Conservation (phyloP, 2,329 filamentous ascomycete genomes). For the Colletotrichum costaricense region DNA sequence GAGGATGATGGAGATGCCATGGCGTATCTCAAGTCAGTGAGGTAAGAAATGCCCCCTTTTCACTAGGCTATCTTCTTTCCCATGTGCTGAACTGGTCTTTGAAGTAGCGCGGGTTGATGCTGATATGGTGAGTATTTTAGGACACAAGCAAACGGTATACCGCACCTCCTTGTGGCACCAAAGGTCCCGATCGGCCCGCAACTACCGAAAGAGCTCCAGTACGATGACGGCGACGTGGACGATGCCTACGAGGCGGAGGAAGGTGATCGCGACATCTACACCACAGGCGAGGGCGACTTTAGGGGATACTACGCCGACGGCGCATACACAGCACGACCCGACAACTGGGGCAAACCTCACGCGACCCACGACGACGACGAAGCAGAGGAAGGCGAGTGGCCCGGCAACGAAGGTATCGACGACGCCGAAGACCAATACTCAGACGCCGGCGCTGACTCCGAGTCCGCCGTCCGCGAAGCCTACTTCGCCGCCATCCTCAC, state of each 20-base stretch:
- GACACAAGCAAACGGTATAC: slow-evolving; percentile 79
- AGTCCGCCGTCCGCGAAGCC: slow-evolving; percentile 66
- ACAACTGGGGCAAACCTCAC: slow-evolving; percentile 43
- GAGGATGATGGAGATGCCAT: slow-evolving; percentile 76
- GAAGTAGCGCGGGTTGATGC: slow-evolving; percentile 42
- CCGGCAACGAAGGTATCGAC: slow-evolving; percentile 41
- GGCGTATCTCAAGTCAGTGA: slow-evolving; percentile 77
- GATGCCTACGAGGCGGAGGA: slow-evolving; percentile 46
- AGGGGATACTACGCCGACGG: slow-evolving; percentile 81
- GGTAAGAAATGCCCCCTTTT: slow-evolving; percentile 61
- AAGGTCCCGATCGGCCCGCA: slow-evolving; percentile 64
- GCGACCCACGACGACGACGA: slow-evolving; percentile 44
- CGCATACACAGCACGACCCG: slow-evolving; percentile 76
- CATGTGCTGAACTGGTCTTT: slow-evolving; percentile 42
- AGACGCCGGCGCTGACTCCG: slow-evolving; percentile 34
- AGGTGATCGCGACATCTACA: slow-evolving; percentile 57
- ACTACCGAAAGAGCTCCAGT: slow-evolving; percentile 53
- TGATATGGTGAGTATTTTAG: slow-evolving; percentile 69
- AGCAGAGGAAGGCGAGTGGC: slow-evolving; percentile 35
- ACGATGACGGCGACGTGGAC: slow-evolving; percentile 43
- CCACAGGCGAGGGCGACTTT: slow-evolving; percentile 61
- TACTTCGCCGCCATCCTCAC: slow-evolving; percentile 76
- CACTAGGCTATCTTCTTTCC: slow-evolving; percentile 2
- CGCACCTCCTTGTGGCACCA: slow-evolving; percentile 75
- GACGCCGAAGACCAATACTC: slow-evolving; percentile 43